phyloP scores from a whole-genome alignment of 768 basidiomycete genomes.

The Glaciozyma antarctica region DNA sequence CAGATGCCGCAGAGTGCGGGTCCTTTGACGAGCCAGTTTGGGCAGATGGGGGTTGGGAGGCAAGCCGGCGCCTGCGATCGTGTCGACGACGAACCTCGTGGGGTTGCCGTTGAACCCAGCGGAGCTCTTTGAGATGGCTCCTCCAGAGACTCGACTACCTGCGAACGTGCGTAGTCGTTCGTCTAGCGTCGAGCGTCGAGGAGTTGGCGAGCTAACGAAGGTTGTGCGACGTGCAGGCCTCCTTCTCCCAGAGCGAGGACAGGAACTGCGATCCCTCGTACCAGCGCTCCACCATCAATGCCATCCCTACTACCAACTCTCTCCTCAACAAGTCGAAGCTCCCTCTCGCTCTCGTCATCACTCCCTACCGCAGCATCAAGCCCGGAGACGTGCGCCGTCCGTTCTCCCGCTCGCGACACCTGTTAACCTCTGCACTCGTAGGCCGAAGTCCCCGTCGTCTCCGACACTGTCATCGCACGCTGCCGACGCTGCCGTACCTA shows the following conservation, averaged over 20 bases:
- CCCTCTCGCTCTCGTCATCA: constrained; percentile 77
- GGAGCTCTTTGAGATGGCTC: constrained; percentile 59
- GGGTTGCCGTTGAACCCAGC: constrained; percentile 85
- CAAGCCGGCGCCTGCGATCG: constrained; percentile 38
- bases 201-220: not conserved
- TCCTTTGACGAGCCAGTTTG: constrained; percentile 71
- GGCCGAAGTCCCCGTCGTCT: constrained; percentile 74
- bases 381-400: constrained; percentile 47
- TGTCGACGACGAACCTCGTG: constrained; percentile 57
- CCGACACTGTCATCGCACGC: constrained; percentile 89
- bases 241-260: constrained; percentile 61
- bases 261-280: constrained; percentile 86
- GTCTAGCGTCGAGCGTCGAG: not conserved
- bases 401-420: not conserved
- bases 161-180: constrained; percentile 47
- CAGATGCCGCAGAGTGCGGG: constrained; percentile 37
- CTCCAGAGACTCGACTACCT: constrained; percentile 82
- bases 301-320: constrained; percentile 82
- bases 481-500: constrained; percentile 93
- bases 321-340: constrained; percentile 68
- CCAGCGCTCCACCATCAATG: constrained; percentile 80
- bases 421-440: constrained; percentile 39
- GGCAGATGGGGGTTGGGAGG: constrained; percentile 70
- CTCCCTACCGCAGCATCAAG: constrained; percentile 78
- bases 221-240: constrained; percentile 43